Evolutionary conservation across 352 stramenopile species (phyloP).

Genomic region (Phytopythium helicoides): DNA sequence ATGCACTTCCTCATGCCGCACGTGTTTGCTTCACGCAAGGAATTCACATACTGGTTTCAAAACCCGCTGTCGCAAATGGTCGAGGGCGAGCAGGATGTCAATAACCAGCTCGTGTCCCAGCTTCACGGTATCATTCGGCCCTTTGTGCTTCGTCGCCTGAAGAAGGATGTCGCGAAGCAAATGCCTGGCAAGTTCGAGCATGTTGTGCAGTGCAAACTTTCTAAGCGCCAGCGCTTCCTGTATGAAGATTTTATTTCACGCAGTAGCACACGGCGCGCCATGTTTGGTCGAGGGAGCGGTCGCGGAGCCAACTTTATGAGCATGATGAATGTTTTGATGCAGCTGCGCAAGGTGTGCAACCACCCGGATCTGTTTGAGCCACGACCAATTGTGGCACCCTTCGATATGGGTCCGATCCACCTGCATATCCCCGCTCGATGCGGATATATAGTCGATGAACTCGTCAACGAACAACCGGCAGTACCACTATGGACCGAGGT

Average conservation of each 20-base stretch:
- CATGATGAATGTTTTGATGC: conserved; percentile 99
- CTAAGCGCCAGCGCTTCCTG: conserved; percentile 93
- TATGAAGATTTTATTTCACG: conserved; percentile 99
- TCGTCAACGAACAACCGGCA: conserved; percentile 28
- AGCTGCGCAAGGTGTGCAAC: conserved; percentile 97
- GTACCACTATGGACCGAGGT: conserved; percentile 35
- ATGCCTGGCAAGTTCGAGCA: conserved; percentile 97
- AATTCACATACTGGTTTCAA: conserved; percentile 98
- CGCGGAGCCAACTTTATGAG: conserved; percentile 92
- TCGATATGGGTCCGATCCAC: conserved; percentile 64
- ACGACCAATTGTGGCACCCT: conserved; percentile 95
- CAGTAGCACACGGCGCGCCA: conserved; percentile 91
- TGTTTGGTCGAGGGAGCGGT: conserved; percentile 83
- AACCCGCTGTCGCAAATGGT: conserved; percentile 92
- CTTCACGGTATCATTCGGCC: conserved; percentile 98
- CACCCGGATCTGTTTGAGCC: conserved; percentile 99
- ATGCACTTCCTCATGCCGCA: conserved; percentile 99
- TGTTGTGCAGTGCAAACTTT: conserved; percentile 94
- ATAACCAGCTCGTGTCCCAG: conserved; percentile 91
- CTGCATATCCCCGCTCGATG: conserved; percentile 33
- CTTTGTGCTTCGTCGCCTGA: conserved; percentile 96
- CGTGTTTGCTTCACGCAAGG: conserved; percentile 90
- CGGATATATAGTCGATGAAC: conserved; percentile 41
- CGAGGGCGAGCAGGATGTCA: conserved; percentile 61
- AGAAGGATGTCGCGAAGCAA: conserved; percentile 98